Conservation (phyloP, 2,329 filamentous ascomycete species). For the Myriosclerotinia duriaeana region DNA sequence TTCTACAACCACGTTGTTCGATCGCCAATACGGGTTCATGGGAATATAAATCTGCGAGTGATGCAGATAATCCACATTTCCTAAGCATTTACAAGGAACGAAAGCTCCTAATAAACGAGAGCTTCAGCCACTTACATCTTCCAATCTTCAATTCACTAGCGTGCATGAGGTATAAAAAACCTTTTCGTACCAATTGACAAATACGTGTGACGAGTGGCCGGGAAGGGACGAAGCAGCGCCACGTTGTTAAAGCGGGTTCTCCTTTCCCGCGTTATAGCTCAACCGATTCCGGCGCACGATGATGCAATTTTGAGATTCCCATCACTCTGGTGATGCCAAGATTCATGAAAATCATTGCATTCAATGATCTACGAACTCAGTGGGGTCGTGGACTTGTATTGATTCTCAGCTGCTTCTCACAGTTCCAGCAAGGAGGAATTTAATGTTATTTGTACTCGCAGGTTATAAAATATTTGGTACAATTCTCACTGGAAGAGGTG, state of each 20-base stretch:
- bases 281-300: background rate
- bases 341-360: background rate
- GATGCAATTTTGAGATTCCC: slow-evolving; percentile 17
- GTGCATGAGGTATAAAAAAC: background rate
- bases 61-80: background rate
- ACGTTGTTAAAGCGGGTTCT: background rate
- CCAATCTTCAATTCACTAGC: background rate
- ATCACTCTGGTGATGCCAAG: background rate
- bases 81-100: background rate
- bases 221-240: background rate
- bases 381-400: background rate
- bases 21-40: background rate
- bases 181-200: background rate
- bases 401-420: background rate
- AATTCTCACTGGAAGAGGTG: background rate
- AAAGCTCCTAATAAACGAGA: background rate
- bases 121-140: background rate
- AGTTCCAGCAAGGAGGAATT: background rate
- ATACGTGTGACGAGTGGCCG: background rate
- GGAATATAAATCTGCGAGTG: too few relatives aligned
- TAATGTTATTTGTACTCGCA: background rate
- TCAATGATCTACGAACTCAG: background rate
- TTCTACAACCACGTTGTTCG: background rate
- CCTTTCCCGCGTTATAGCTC: background rate
- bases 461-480: background rate